Percentiles rank a stretch among this genome's conserved stretches.
These are phyloP conservation scores for Neurospora africana DNA, from an alignment of 495 filamentous ascomycete genomes.

Conservation along the genomic window DNA sequence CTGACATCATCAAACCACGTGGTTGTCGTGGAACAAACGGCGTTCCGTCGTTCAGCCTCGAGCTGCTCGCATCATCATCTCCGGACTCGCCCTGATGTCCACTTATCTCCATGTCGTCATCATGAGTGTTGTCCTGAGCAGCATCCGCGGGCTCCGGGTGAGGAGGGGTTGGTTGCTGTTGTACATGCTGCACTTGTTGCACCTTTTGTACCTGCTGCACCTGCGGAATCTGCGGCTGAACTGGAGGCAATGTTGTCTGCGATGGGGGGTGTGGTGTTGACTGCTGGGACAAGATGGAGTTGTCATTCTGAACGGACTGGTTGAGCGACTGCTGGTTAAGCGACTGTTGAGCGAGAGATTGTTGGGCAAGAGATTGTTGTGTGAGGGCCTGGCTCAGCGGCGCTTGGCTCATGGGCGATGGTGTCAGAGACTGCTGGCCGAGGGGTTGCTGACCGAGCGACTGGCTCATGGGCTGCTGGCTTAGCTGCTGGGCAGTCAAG, in stretches of 20 bases:
- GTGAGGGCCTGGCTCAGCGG: slow-evolving; percentile 11
- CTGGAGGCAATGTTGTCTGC: slow-evolving; percentile 17
- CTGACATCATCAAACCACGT: slow-evolving; percentile 40
- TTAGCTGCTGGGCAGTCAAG: slow-evolving; percentile 12
- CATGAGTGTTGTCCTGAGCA: slow-evolving; percentile 24
- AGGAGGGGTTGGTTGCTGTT: slow-evolving; percentile 25
- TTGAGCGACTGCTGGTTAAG: slow-evolving; percentile 16
- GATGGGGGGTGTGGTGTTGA: slow-evolving; percentile 15
- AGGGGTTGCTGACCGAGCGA: slow-evolving; percentile 11
- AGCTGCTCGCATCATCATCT: slow-evolving; percentile 23
- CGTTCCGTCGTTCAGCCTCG: slow-evolving; percentile 32
- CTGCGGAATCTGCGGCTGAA: slow-evolving; percentile 17
- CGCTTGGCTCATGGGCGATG: slow-evolving; percentile 9
- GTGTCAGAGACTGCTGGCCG: slow-evolving; percentile 4
- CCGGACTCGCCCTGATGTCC: slow-evolving; percentile 28
- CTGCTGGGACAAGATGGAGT: slow-evolving; percentile 20
- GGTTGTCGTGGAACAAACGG: slow-evolving; percentile 35
- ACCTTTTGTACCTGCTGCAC: slow-evolving; percentile 14
- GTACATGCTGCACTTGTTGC: slow-evolving; percentile 21
- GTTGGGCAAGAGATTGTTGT: slow-evolving; percentile 11
- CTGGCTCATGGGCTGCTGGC: slow-evolving; percentile 15
- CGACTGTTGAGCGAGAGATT: slow-evolving; percentile 11
- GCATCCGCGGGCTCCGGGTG: slow-evolving; percentile 26
- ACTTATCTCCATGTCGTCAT: slow-evolving; percentile 32
- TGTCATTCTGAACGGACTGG: slow-evolving; percentile 20